Conservation (phyloP, 257 asterid genomes). For the Anisodus acutangulus region DNA sequence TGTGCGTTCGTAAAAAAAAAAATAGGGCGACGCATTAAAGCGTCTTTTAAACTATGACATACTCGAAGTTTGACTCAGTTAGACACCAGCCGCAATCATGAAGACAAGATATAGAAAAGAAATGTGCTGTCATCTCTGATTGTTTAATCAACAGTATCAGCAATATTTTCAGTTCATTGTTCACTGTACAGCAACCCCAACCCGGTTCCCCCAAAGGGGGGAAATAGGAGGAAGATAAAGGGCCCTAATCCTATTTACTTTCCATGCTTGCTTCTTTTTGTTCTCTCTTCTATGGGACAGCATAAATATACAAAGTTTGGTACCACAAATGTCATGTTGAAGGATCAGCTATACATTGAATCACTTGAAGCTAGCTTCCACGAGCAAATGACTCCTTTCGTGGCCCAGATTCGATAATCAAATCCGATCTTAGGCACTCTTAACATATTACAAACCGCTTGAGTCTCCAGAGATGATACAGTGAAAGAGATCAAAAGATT, state of each 20-base stretch:
- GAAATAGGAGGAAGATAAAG: too few species aligned
- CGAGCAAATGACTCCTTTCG: slow-evolving; percentile 40
- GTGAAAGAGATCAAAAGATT: slow-evolving; percentile 20
- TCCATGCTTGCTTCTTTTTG: slow-evolving; percentile 43
- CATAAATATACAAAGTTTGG: slow-evolving; percentile 54
- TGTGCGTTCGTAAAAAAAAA: background rate
- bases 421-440: slow-evolving; percentile 37
- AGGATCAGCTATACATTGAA: slow-evolving; percentile 58
- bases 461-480: slow-evolving; percentile 26
- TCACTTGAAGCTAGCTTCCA: slow-evolving; percentile 44
- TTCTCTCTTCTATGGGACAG: slow-evolving; percentile 52
- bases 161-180: slow-evolving; percentile 28
- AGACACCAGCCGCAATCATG: background rate
- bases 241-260: slow-evolving; percentile 46
- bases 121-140: slow-evolving; percentile 27
- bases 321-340: slow-evolving; percentile 42
- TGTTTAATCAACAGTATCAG: slow-evolving; percentile 25
- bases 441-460: slow-evolving; percentile 46
- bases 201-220: background rate
- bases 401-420: slow-evolving; percentile 40
- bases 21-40: background rate
- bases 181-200: slow-evolving; percentile 33
- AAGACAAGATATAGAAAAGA: background rate
- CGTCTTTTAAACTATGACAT: background rate
- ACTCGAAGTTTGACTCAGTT: background rate